Percentiles rank a stretch among this genome's conserved stretches.
Conservation (phyloP, 2,329 filamentous ascomycete genomes). For the Diaporthe sp. region DNA sequence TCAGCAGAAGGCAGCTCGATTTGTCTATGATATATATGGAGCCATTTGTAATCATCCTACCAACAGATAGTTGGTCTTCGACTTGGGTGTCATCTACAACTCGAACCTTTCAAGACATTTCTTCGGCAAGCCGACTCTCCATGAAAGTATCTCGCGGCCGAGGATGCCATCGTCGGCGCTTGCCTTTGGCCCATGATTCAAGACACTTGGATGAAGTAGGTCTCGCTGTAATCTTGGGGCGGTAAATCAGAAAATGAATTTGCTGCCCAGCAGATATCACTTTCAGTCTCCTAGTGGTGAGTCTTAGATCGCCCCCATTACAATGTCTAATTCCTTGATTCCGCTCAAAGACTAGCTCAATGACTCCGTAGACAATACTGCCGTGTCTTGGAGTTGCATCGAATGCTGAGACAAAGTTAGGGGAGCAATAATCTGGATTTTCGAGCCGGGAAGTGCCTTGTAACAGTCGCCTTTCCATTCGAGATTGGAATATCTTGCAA, state of each 20-base stretch:
- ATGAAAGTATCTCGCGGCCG: neutral
- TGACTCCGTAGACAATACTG: neutral
- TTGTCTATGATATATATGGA: too few species aligned
- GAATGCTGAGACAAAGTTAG: neutral
- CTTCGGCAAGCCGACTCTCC: neutral
- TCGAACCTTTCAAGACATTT: neutral
- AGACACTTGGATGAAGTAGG: neutral
- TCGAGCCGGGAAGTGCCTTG: neutral
- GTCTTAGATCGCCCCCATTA: neutral
- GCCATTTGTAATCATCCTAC: too few species aligned
- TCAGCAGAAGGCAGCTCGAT: too few species aligned
- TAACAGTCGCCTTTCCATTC: neutral
- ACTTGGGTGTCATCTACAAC: too few species aligned
- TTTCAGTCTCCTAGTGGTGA: neutral
- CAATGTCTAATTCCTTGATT: neutral
- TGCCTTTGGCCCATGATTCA: neutral
- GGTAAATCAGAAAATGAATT: neutral
- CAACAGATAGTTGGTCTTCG: too few species aligned
- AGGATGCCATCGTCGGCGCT: neutral
- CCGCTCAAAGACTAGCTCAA: neutral
- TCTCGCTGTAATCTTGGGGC: neutral
- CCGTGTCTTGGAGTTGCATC: neutral
- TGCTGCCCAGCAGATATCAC: neutral
- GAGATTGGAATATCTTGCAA: neutral
- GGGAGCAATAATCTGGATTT: neutral